A percentile compares a stretch with the other conserved stretches of the same genome.
Evolutionary conservation across 768 basidiomycete genomes (phyloP).

Genomic region (Suillus lakei): DNA sequence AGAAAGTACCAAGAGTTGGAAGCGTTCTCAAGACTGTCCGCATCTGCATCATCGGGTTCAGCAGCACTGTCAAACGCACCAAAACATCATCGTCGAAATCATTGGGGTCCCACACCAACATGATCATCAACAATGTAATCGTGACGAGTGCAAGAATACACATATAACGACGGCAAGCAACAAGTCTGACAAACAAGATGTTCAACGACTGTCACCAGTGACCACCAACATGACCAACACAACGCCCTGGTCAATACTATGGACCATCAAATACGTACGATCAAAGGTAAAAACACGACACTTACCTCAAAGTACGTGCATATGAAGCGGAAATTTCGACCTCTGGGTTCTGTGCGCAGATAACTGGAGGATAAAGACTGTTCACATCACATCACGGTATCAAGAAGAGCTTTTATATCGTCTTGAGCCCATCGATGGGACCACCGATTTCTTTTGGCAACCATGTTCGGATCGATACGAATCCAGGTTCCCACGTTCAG

Average conservation of each 20-base stretch:
- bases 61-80: not conserved
- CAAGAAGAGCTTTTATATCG: conserved; percentile 2
- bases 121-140: conserved; percentile 1
- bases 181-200: conserved; percentile 5
- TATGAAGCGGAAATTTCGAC: not conserved
- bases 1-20: not conserved
- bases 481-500: conserved; percentile 2
- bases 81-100: not conserved
- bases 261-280: conserved; percentile 5
- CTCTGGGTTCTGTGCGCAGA: not conserved
- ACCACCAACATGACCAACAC: not conserved
- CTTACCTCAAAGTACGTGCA: conserved; percentile 17
- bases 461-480: conserved; percentile 16
- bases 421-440: not conserved
- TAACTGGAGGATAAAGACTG: conserved; percentile 6
- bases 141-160: conserved; percentile 4
- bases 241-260: not conserved
- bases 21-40: not conserved
- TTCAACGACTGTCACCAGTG: not conserved
- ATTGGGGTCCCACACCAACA: not conserved
- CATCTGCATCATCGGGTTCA: not conserved
- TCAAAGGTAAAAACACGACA: not conserved
- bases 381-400: not conserved
- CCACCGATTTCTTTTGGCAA: not conserved
- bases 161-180: conserved; percentile 6